Base-by-base conservation (phyloP, 2,329 filamentous ascomycete genomes). In the Parafenestella ontariensis region DNA sequence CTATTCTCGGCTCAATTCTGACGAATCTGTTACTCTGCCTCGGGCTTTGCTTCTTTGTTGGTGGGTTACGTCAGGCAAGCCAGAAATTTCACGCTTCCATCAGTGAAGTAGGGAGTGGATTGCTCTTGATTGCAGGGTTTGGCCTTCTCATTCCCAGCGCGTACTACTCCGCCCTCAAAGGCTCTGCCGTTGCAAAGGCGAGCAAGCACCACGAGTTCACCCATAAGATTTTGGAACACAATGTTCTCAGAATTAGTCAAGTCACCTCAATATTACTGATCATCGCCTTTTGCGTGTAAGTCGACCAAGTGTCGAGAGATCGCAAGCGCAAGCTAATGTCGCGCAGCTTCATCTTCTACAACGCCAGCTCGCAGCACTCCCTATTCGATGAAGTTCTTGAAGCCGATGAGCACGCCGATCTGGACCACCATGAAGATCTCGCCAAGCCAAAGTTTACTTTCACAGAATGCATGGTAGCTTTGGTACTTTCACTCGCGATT, bases 21-120 rank as follows among this genome's bases (percentile, higher is more conserved):
- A 91, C 92, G 11, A 96, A 92, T 28, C 84, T 95, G 77, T 77
- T 96, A 40, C 81, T 96, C 1, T 96, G 91, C 62, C 77, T 96
- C 18, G 92, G 92, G 0, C 70, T 89, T 42, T 95, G 91, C 72
- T 96, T 96, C 79, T 87, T 94, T 60, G 83, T 87, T 13, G 90
- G 90, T 33, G 92, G 91, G 5, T 64, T 95, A 23, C 79, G 82
- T 43, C 85, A 88, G 26, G 81, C 89, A 8, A 86, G 89, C 62
- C 85, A 92, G 64, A 82, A 79, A 11, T 95, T 96, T 69, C 88
- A 89, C 68, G 86, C 89, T 51, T 86, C 87, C 1, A 85, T 96
- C 55, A 90, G 87, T 66, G 91, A 96, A 75, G 89, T 90, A 3
- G 91, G 92, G 15, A 90, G 85, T 20, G 90, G 89, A 1, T 75